Base-by-base conservation (phyloP, 495 filamentous ascomycete genomes). In the Letharia columbiana region DNA sequence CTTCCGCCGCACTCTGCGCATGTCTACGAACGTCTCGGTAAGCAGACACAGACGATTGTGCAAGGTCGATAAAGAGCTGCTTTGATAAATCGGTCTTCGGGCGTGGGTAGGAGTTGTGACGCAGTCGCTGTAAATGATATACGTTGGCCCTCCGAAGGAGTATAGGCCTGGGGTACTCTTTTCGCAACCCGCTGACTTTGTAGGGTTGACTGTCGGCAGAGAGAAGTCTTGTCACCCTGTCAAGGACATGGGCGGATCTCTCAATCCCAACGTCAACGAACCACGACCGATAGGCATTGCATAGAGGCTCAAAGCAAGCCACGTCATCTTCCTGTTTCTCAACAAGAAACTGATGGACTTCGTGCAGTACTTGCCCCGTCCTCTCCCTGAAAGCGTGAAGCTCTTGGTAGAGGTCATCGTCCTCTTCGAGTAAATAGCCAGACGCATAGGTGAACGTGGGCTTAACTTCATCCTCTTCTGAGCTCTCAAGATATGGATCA, bases 181-280 rank as follows among this genome's bases (percentile, higher is more conserved):
- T 99, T 40, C 93, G 85, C 50, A 96, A 76, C 2, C 94, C 94
- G 71, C 87, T 95, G 71, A 96, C 89, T 77, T 96, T 97, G 80
- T 96, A 99, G 0, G 92, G 89, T 42, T 88, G 84, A 49, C 90
- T 89, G 71, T 99, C 94, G 12, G 90, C 87, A 63, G 84, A 82
- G 65, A 96, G 86, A 15, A 99, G 83, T 57, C 91, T 83, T 11
- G 86, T 84, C 17, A 97, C 85, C 35, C 95, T 82, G 72, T 99
- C 94, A 40, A 99, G 78, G 13, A 94, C 90, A 73, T 96, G 95
- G 9, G 94, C 93, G 12, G 92, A 96, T 65, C 94, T 81, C 72
- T 99, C 94, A 66, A 96, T 95, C 28, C 95, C 95, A 57, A 98
- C 91, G 70, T 99, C 94, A 11, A 95, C 89, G 71, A 99, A 96